Percentiles rank a stretch among this genome's conserved stretches.
phyloP scores from a whole-genome alignment of 192 early-diverging fungal genomes.

The Cladochytrium replicatum region DNA sequence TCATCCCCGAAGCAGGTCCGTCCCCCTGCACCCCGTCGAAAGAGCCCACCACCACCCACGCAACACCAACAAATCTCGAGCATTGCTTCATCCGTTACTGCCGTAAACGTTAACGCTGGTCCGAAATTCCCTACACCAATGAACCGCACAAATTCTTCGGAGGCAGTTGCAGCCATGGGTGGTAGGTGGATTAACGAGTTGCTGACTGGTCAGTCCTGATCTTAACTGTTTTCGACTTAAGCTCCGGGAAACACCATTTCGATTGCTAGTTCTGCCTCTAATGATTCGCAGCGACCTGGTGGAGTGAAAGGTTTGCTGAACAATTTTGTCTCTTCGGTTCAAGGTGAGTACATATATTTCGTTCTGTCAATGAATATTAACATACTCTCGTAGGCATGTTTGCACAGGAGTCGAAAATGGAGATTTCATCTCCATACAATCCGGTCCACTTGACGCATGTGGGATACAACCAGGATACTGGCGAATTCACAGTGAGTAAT shows the following conservation, averaged over 20 bases:
- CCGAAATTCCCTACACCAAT: conserved; percentile 19
- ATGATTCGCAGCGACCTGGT: conserved; percentile 2
- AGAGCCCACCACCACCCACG: too few relatives aligned
- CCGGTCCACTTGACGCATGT: conserved; percentile 96
- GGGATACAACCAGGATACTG: conserved; percentile 92
- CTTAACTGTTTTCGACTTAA: conserved; percentile 17
- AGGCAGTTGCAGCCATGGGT: too few relatives aligned
- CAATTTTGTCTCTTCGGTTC: conserved; percentile 20
- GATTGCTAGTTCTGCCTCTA: conserved; percentile 3
- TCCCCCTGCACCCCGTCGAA: too few relatives aligned
- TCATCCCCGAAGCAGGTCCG: too few relatives aligned
- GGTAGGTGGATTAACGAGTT: conserved; percentile 5
- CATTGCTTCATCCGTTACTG: too few relatives aligned
- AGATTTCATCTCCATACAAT: conserved; percentile 92
- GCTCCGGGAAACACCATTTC: conserved; percentile 7
- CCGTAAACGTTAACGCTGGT: too few relatives aligned
- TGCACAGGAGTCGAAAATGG: conserved; percentile 11
- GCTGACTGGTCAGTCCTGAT: conserved; percentile 15
- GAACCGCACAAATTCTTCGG: conserved; percentile 7
- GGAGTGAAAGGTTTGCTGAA: conserved; percentile 21
- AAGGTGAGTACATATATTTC: conserved; percentile 13
- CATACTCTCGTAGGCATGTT: conserved; percentile 14
- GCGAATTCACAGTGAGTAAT: conserved; percentile 57
- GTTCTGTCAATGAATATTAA: too few relatives aligned
- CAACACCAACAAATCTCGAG: too few relatives aligned